Evolutionary conservation across 176 grass and related monocot species (phyloP).

Genomic region (Triticum timopheevii): DNA sequence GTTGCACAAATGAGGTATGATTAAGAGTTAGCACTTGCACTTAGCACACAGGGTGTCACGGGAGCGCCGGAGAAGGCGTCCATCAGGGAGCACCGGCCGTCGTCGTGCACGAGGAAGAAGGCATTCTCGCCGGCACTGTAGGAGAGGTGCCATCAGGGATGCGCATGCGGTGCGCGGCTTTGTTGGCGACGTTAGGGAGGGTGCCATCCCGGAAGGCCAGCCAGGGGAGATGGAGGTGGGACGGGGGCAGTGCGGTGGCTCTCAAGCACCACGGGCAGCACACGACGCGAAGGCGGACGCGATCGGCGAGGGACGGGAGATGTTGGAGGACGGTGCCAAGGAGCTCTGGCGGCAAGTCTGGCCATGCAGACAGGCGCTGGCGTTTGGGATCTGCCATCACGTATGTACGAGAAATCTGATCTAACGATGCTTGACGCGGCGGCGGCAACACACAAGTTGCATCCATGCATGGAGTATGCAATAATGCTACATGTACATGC

Average conservation of each 20-base stretch:
- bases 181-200: not conserved
- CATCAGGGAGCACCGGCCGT: constrained; percentile 1
- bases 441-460: too few species aligned
- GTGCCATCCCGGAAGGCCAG: not conserved
- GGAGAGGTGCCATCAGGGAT: not conserved
- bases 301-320: not conserved
- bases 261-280: not conserved
- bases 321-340: not conserved
- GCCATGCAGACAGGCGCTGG: not conserved
- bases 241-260: not conserved
- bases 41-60: not conserved
- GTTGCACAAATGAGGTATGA: too few species aligned
- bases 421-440: not conserved
- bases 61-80: not conserved
- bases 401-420: not conserved
- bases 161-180: not conserved
- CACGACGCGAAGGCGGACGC: not conserved
- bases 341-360: not conserved
- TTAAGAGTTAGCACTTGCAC: too few species aligned
- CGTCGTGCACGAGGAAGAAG: not conserved
- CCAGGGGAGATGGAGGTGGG: not conserved
- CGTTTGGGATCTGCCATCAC: not conserved
- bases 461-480: too few species aligned
- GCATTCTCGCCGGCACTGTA: not conserved
- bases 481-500: too few species aligned